A percentile compares a stretch with the other conserved stretches of the same genome.
These are phyloP conservation scores for Aspergillus olivimuriae DNA, from an alignment of 495 filamentous ascomycete genomes.

Conservation along the genomic window DNA sequence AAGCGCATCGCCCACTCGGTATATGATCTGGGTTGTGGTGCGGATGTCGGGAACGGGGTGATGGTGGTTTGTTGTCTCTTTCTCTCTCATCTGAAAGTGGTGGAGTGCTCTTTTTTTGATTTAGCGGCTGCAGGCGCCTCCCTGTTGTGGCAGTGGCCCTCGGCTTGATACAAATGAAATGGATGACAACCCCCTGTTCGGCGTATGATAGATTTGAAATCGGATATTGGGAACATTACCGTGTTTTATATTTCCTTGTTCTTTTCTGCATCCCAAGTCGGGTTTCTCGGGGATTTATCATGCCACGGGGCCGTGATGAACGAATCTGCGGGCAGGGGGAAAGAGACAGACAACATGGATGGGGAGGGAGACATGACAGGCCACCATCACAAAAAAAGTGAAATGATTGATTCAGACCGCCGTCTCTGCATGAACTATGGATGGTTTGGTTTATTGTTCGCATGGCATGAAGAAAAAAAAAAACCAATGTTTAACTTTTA, in stretches of 20 bases:
- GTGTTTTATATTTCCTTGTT: neutral
- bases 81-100: too few species aligned
- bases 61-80: neutral
- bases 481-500: too few species aligned
- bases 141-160: neutral
- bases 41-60: slow-evolving; percentile 4
- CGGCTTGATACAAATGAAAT: neutral
- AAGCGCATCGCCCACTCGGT: slow-evolving; percentile 21
- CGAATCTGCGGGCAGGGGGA: too few species aligned
- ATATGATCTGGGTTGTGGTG: slow-evolving; percentile 1
- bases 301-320: too few species aligned
- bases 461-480: too few species aligned
- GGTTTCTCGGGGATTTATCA: neutral
- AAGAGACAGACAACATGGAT: too few species aligned
- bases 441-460: too few species aligned
- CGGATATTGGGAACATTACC: neutral
- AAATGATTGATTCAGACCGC: too few species aligned
- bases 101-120: slow-evolving; percentile 2
- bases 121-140: neutral
- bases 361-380: too few species aligned
- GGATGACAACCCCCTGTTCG: neutral
- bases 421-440: too few species aligned
- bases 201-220: neutral
- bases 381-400: too few species aligned
- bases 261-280: neutral